Percentiles rank a stretch among this genome's conserved stretches.
These are phyloP conservation scores for Gastrolobium villosum DNA, from an alignment of 306 rosid genomes.

Conservation along the genomic window DNA sequence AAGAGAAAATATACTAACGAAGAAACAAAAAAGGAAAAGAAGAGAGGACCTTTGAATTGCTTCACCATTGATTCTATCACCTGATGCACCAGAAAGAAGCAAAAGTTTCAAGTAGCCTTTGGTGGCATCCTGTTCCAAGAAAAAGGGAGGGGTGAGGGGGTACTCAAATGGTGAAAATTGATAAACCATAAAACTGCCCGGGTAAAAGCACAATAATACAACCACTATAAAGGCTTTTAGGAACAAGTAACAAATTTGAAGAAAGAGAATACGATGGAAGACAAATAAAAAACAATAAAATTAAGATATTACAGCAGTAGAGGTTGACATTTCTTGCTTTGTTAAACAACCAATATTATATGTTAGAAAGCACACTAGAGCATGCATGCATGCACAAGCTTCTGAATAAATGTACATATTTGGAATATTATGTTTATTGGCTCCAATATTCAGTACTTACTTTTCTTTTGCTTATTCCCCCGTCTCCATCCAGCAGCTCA, in stretches of 20 bases:
- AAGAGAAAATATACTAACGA: conserved; percentile 27
- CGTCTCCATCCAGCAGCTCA: conserved; percentile 89
- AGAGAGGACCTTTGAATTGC: conserved; percentile 86
- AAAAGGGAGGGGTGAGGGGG: background rate
- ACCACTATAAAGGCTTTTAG: conserved; percentile 24
- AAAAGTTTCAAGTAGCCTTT: conserved; percentile 96
- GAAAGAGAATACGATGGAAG: conserved; percentile 26
- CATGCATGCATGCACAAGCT: conserved; percentile 35
- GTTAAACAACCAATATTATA: conserved; percentile 34
- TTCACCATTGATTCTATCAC: conserved; percentile 85
- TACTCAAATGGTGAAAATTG: conserved; percentile 37
- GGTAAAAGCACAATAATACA: conserved; percentile 11
- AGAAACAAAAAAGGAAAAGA: conserved; percentile 13
- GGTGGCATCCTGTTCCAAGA: conserved; percentile 81
- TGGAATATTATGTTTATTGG: conserved; percentile 28
- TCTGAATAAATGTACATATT: conserved; percentile 45
- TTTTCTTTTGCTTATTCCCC: conserved; percentile 96
- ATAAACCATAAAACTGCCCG: conserved; percentile 26
- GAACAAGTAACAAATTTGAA: conserved; percentile 30
- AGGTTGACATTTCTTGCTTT: conserved; percentile 32
- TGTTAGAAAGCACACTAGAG: conserved; percentile 37
- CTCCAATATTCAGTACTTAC: conserved; percentile 60
- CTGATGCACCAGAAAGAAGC: conserved; percentile 92
- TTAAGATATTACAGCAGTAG: conserved; percentile 37
- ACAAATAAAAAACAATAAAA: conserved; percentile 21